phyloP scores from a whole-genome alignment of 768 basidiomycete genomes.

The Tylopilus plumbeoviolaceoides region DNA sequence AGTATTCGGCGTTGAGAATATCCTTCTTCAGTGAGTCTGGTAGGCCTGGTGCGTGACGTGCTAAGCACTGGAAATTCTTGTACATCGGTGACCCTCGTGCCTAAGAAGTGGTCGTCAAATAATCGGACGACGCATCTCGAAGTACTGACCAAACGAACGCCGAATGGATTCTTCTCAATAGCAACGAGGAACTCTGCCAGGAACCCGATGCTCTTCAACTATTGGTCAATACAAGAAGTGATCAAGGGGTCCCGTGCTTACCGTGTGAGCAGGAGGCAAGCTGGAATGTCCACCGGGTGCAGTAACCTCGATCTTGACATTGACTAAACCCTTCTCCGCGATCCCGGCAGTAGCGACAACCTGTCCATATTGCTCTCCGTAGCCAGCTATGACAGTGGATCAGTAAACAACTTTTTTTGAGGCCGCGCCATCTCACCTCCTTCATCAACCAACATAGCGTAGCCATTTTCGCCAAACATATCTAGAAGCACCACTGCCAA shows the following conservation, averaged over 20 bases:
- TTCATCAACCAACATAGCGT: slow-evolving; percentile 85
- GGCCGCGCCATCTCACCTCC: slow-evolving; percentile 47
- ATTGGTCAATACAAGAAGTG: slow-evolving; percentile 8
- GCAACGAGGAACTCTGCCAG: slow-evolving; percentile 65
- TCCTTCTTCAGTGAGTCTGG: slow-evolving; percentile 42
- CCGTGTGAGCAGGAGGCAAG: slow-evolving; percentile 79
- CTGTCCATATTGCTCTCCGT: slow-evolving; percentile 45
- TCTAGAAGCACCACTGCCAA: slow-evolving; percentile 47
- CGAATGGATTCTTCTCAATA: slow-evolving; percentile 63
- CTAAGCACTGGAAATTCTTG: slow-evolving; percentile 59
- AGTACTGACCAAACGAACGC: slow-evolving; percentile 44
- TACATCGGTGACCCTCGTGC: slow-evolving; percentile 57
- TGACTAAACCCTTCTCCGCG: slow-evolving; percentile 69
- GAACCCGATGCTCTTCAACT: slow-evolving; percentile 74
- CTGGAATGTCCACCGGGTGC: slow-evolving; percentile 83
- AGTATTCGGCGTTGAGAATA: slow-evolving; percentile 45
- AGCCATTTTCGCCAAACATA: slow-evolving; percentile 65
- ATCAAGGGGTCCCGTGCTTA: slow-evolving; percentile 23
- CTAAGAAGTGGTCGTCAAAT: slow-evolving; percentile 26
- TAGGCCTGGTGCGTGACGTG: slow-evolving; percentile 55
- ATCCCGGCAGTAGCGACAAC: slow-evolving; percentile 60
- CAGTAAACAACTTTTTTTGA: neutral
- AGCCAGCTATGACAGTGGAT: slow-evolving; percentile 39
- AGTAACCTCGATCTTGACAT: slow-evolving; percentile 60
- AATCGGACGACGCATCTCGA: neutral